A percentile compares a stretch with the other conserved stretches of the same genome.
Conservation (phyloP, 1,139 yeast genomes). For the Yamadazyma conglobata region DNA sequence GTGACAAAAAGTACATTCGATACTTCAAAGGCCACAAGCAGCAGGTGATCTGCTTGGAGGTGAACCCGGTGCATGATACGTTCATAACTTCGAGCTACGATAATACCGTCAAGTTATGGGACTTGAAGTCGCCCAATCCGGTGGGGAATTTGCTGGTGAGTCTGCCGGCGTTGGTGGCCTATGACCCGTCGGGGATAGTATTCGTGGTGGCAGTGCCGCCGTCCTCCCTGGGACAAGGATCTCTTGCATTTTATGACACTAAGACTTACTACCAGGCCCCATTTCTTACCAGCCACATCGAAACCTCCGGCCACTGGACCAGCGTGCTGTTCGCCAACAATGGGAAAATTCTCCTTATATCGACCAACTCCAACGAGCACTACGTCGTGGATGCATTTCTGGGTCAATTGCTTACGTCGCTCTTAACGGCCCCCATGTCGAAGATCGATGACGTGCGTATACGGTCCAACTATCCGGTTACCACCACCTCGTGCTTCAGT, state of each 20-base stretch:
- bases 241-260: conserved; percentile 59
- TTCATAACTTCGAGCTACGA: conserved; percentile 73
- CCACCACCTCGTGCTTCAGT: conserved; percentile 66
- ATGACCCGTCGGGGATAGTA: conserved; percentile 81
- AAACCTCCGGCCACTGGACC: conserved; percentile 44
- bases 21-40: conserved; percentile 86
- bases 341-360: conserved; percentile 69
- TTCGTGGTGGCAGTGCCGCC: conserved; percentile 63
- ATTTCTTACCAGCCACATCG: conserved; percentile 40
- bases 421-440: conserved; percentile 33
- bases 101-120: conserved; percentile 85
- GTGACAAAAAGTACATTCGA: conserved; percentile 74
- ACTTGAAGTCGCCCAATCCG: conserved; percentile 58
- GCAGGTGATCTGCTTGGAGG: conserved; percentile 67
- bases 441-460: conserved; percentile 12
- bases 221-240: conserved; percentile 27
- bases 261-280: conserved; percentile 55
- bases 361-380: conserved; percentile 53
- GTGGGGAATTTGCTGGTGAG: conserved; percentile 62
- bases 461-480: conserved; percentile 39
- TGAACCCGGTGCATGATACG: conserved; percentile 68
- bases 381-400: conserved; percentile 68
- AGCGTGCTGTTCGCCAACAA: conserved; percentile 81
- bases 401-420: conserved; percentile 54
- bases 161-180: conserved; percentile 57